These are phyloP conservation scores for Beta macrorhiza DNA, from an alignment of 179 eudicot genomes.

Conservation along the genomic window DNA sequence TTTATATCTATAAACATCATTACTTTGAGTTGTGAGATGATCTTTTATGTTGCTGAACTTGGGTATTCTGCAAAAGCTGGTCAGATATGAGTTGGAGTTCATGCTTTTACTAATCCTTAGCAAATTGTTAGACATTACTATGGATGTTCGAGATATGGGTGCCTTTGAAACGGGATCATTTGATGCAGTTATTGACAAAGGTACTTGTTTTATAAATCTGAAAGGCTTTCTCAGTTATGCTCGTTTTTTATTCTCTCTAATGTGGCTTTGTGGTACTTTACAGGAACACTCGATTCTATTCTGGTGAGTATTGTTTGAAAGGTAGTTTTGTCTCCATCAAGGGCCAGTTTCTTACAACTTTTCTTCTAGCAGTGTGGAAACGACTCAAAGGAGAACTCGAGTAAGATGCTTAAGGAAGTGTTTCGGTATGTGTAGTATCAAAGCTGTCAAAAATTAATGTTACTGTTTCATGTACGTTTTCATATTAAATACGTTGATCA, in stretches of 20 bases:
- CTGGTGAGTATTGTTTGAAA: constrained; percentile 56
- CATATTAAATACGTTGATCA: constrained; percentile 45
- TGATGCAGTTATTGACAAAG: constrained; percentile 83
- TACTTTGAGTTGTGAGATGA: neutral
- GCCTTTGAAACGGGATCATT: constrained; percentile 61
- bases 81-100: neutral
- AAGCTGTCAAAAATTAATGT: constrained; percentile 1
- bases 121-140: constrained; percentile 46
- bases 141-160: constrained; percentile 92
- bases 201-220: constrained; percentile 28
- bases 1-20: neutral
- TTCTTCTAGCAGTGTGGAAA: constrained; percentile 61
- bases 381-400: constrained; percentile 61
- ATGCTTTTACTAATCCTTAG: constrained; percentile 25
- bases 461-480: constrained; percentile 19
- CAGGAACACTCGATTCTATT: constrained; percentile 91
- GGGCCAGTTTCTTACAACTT: constrained; percentile 20
- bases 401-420: constrained; percentile 80
- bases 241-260: constrained; percentile 8
- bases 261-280: constrained; percentile 13
- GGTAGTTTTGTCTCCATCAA: constrained; percentile 13
- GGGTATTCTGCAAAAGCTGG: neutral
- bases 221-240: neutral
- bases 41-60: neutral
- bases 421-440: constrained; percentile 48